Conservation (phyloP, 2,329 filamentous ascomycete genomes). For the Peltaster fructicola region DNA sequence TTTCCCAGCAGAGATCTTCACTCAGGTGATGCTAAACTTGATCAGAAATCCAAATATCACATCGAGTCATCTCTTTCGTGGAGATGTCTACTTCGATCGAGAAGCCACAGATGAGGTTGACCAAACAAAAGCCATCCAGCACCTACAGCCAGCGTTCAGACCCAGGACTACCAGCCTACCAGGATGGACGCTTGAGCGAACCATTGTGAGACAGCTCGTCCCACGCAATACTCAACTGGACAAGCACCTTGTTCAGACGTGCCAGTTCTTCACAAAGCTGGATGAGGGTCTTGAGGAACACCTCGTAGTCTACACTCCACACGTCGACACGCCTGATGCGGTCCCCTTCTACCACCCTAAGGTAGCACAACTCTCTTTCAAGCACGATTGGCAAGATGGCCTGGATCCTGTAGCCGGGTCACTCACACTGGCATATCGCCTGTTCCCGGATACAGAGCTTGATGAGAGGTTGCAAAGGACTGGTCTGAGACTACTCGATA, state of each 20-base stretch:
- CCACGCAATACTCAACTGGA: conserved; percentile 70
- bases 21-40: conserved; percentile 52
- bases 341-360: conserved; percentile 81
- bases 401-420: conserved; percentile 19
- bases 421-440: conserved; percentile 34
- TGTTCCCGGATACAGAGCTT: conserved; percentile 18
- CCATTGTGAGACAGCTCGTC: conserved; percentile 59
- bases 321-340: conserved; percentile 40
- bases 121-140: conserved; percentile 10
- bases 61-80: conserved; percentile 59
- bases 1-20: conserved; percentile 47
- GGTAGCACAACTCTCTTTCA: conserved; percentile 55
- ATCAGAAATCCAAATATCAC: conserved; percentile 67
- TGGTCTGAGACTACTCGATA: conserved; percentile 48
- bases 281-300: conserved; percentile 22
- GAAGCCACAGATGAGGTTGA: conserved; percentile 2
- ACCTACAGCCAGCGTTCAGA: not conserved
- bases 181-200: conserved; percentile 34
- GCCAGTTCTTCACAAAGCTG: conserved; percentile 40
- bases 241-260: conserved; percentile 61
- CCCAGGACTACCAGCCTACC: conserved; percentile 2
- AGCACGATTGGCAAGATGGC: conserved; percentile 44
- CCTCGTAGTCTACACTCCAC: conserved; percentile 63
- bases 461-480: conserved; percentile 39
- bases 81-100: conserved; percentile 50